A percentile compares a stretch with the other conserved stretches of the same genome.
Conservation (phyloP, 2,329 filamentous ascomycete genomes). For the Karstenula rhodostoma region DNA sequence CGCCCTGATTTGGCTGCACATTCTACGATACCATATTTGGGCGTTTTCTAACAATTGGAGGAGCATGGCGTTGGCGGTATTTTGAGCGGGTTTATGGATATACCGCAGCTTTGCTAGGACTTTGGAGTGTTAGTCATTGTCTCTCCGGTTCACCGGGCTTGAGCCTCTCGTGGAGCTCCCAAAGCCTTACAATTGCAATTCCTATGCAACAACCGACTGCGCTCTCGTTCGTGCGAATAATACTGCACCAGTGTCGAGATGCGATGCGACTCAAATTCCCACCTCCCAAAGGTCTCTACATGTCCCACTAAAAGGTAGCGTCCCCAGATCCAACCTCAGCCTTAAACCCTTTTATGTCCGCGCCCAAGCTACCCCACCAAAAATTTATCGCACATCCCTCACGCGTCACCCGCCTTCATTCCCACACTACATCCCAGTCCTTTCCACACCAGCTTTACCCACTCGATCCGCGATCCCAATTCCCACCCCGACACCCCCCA, state of each 20-base stretch:
- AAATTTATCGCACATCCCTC: conserved; percentile 15
- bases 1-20: neutral
- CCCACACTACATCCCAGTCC: neutral
- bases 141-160: no score
- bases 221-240: no score
- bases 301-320: neutral
- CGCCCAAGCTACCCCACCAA: conserved; percentile 19
- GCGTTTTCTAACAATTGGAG: neutral
- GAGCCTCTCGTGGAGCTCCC: no score
- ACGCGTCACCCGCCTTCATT: neutral
- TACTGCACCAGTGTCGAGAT: no score
- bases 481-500: no score
- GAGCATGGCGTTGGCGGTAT: conserved; percentile 22
- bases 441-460: no score
- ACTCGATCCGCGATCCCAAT: no score
- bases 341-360: conserved; percentile 22
- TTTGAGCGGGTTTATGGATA: conserved; percentile 13
- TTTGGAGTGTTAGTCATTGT: neutral
- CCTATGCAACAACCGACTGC: no score
- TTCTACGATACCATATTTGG: neutral
- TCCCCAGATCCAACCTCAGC: conserved; percentile 25
- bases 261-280: no score
- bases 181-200: no score
- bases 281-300: no score
- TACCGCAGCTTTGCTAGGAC: neutral